Percentiles rank a stretch among this genome's conserved stretches.
phyloP scores from a whole-genome alignment of 441 rosid genomes.

The Sinapis alba region DNA sequence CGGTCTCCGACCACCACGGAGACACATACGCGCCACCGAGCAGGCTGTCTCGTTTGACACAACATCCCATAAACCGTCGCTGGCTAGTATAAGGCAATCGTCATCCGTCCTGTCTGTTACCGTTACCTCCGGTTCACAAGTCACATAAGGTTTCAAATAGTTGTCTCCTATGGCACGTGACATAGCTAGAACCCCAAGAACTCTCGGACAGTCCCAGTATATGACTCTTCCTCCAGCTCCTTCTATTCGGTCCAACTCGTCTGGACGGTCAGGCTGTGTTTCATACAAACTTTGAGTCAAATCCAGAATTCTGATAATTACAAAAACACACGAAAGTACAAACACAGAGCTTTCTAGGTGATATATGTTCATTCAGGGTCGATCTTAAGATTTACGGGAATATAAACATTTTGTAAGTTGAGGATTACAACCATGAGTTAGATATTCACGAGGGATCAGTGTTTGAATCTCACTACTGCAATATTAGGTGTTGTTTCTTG shows the following conservation, averaged over 20 bases:
- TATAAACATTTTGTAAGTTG: background rate
- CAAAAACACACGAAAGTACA: background rate
- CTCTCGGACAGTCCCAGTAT: conserved; percentile 87
- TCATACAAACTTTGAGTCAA: conserved; percentile 6
- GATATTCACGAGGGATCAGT: background rate
- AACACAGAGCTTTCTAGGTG: background rate
- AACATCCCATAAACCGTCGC: conserved; percentile 67
- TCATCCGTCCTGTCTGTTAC: conserved; percentile 49
- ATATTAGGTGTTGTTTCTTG: background rate
- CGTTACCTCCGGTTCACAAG: conserved; percentile 58
- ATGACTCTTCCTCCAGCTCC: conserved; percentile 86
- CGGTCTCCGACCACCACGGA: conserved; percentile 44
- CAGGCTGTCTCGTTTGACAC: conserved; percentile 66
- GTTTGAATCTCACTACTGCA: background rate
- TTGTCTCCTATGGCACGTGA: conserved; percentile 88
- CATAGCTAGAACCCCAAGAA: conserved; percentile 87
- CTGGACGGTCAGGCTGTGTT: conserved; percentile 86
- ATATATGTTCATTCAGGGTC: background rate
- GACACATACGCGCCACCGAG: conserved; percentile 54
- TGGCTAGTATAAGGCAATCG: conserved; percentile 58
- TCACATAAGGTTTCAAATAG: conserved; percentile 65
- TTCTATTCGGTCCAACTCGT: conserved; percentile 70
- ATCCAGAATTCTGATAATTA: background rate
- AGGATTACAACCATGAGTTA: no score
- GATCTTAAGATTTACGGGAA: background rate